Percentiles rank a stretch among this genome's conserved stretches.
Evolutionary conservation across 495 filamentous ascomycete genomes (phyloP).

Genomic region (Talaromyces ruber): DNA sequence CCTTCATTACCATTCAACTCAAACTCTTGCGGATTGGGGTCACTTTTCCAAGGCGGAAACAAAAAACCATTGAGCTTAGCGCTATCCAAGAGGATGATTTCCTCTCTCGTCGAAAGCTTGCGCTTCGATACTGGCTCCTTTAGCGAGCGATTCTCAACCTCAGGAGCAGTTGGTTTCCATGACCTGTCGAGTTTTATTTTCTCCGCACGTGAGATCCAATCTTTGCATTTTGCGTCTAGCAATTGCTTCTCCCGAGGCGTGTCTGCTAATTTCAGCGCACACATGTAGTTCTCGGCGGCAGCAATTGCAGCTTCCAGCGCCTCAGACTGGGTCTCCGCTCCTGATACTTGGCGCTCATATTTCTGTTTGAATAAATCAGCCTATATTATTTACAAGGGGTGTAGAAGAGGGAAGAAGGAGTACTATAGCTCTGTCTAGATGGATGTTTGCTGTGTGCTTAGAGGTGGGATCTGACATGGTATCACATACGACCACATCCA

Average conservation of each 20-base stretch:
- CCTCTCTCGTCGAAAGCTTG: constrained; percentile 58
- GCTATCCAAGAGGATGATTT: constrained; percentile 67
- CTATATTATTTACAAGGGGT: neutral
- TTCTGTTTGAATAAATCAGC: constrained; percentile 39
- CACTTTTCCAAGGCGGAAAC: constrained; percentile 72
- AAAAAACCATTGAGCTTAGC: constrained; percentile 71
- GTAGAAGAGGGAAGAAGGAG: neutral
- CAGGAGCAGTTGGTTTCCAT: constrained; percentile 20
- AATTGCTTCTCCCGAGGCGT: constrained; percentile 45
- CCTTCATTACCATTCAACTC: constrained; percentile 21
- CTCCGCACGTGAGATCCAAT: constrained; percentile 61
- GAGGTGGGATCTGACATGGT: neutral
- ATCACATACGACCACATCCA: neutral
- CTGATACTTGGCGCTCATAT: constrained; percentile 48
- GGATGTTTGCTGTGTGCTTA: neutral
- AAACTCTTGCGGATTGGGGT: constrained; percentile 50
- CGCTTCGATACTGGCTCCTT: constrained; percentile 44
- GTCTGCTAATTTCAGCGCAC: constrained; percentile 48
- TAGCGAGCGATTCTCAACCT: constrained; percentile 10
- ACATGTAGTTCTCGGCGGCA: constrained; percentile 72
- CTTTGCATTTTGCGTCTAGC: constrained; percentile 56
- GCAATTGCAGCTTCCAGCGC: constrained; percentile 67
- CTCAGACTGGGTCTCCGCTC: constrained; percentile 48
- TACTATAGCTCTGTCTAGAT: constrained; percentile 4
- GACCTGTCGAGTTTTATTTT: constrained; percentile 51